Base-by-base conservation (phyloP, 345 rosid genomes). In the Eucalyptus polybractea region DNA sequence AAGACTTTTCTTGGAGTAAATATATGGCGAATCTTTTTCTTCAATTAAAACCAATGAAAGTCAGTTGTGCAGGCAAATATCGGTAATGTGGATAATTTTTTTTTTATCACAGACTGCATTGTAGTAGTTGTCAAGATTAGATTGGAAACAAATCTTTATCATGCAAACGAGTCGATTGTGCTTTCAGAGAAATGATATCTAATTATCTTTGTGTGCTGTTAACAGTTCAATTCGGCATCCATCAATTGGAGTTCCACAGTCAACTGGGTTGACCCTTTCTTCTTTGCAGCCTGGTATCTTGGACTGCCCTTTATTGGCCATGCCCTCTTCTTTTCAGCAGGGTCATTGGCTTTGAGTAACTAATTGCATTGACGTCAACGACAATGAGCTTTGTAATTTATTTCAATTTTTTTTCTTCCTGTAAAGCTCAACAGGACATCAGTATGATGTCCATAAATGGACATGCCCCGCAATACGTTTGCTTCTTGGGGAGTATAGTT, bases 171-270 rank as follows among this genome's bases (percentile, higher is more conserved):
- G 40, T 27, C 40, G 5, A 58, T 13, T 87, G 49, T 76, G 29
- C 47, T 40, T 76, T 76, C 29, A 76, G 85, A 76, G 88, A 40
- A 54, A 56, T 87, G 37, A 25, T 54, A 24, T 87, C 47, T 87
- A 40, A 50, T 31, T 50, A n/a, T 24, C 13, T 21, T 29, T 53
- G 25, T 51, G 69, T 40, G 81, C 14, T 53, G 87, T 89, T 89
- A 90, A 92, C 95, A 95, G 98, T 88, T 93, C 98, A 29, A 93
- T 96, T 87, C 97, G 95, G 92, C 97, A 92, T 90, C 93, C 94
- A 54, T 88, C 96, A 22, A 92, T 92, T 4, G 99, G 96, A 91
- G 96, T 93, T 62, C 91, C 95, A 19, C 98, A 94, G 88, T 93
- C 97, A 62, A 91, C 94, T 27, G 98, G 97, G 69, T 94, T 94